These are phyloP conservation scores for Schizosaccharomyces octosporus DNA, from an alignment of 805 yeast species.

Conservation along the genomic window DNA sequence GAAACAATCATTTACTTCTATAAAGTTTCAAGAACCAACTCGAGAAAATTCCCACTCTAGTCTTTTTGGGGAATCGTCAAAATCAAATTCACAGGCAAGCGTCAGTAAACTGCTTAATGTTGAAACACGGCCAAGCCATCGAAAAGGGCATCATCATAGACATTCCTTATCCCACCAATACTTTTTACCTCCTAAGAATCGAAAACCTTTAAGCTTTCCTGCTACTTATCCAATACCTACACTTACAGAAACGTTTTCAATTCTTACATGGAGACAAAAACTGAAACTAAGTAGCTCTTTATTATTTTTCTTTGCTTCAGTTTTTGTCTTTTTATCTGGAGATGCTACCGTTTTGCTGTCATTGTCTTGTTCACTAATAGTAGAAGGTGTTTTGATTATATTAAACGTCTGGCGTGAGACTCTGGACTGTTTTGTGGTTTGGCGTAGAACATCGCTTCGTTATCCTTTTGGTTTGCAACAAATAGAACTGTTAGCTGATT, in stretches of 20 bases:
- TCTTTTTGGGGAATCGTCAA: too few relatives aligned
- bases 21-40: too few relatives aligned
- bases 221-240: background rate
- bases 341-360: background rate
- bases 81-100: background rate
- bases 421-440: background rate
- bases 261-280: background rate
- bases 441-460: background rate
- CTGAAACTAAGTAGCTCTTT: background rate
- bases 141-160: slow-evolving; percentile 1
- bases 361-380: background rate
- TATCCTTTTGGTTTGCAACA: slow-evolving; percentile 1
- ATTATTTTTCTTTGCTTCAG: background rate
- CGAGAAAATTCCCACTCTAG: too few relatives aligned
- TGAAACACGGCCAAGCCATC: background rate
- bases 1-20: too few relatives aligned
- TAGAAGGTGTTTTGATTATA: background rate
- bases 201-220: background rate
- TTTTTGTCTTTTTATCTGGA: background rate
- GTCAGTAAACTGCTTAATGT: background rate
- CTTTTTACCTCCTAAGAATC: background rate
- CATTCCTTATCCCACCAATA: slow-evolving; percentile 2
- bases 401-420: background rate
- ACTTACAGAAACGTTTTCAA: background rate
- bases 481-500: background rate